Base-by-base conservation (phyloP, 1,284 basidiomycete species). In the Puccinia coronata region DNA sequence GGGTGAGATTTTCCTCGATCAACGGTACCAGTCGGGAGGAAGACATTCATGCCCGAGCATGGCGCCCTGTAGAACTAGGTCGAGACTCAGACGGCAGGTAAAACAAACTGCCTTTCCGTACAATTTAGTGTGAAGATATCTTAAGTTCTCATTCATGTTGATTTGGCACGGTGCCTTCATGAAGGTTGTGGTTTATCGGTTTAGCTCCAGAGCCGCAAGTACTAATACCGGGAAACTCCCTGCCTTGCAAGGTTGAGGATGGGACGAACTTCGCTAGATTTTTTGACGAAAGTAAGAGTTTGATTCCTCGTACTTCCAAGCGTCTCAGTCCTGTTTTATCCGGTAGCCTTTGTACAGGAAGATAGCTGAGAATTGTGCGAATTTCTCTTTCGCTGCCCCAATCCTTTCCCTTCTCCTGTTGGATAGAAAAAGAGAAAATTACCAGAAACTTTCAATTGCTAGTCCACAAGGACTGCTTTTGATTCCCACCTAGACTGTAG, bases 401-500 rank as follows among this genome's bases (percentile, higher is more conserved):
- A 53, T 53, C 25, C 31, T 57, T 6, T 57, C 55, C n/a, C 25
- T 16, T 39, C 14, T 28, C 36, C 36, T 39, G 3, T 61, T n/a
- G 20, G 28, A 25, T 5, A 16, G 23, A 3, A 28, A 61, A 61
- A 14, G 6, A 34, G 2, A 61, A 61, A 25, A 34, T 9, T 28
- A 61, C 59, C 36, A 61, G 20, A 61, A 61, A 61, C 28, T 61
- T 61, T 61, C 59, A 61, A 36, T 28, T 61, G 59, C 59, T 61
- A 36, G 59, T 61, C 18, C 59, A 61, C 31, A 61, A 61, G 31
- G 31, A 61, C 59, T 61, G 34, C 11, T 57, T 25, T 47, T 47
- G 43, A 47, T n/a, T n/a, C n/a, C n/a, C n/a, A n/a, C n/a, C n/a
- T n/a, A n/a, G n/a, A n/a, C n/a, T n/a, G n/a, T n/a, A n/a, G n/a